Percentiles rank a stretch among this genome's conserved stretches.
Conservation (phyloP, 345 rosid species). For the Combretum micranthum region DNA sequence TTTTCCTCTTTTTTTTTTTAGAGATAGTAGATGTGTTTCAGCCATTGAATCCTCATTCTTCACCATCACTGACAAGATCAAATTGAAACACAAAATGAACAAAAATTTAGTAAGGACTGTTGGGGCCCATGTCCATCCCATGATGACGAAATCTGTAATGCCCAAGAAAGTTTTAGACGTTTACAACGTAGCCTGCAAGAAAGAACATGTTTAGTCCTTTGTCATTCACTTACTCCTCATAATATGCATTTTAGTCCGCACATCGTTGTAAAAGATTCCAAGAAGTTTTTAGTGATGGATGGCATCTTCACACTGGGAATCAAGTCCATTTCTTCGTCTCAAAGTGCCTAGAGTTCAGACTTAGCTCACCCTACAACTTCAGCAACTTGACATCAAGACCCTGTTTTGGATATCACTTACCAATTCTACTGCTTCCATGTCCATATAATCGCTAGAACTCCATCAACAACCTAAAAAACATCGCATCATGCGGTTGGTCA, state of each 20-base stretch:
- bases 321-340: slow-evolving; percentile 23
- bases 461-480: not conserved
- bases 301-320: slow-evolving; percentile 7
- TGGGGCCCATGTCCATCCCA: too few species aligned
- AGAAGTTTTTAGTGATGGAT: not conserved
- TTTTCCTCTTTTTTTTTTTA: too few species aligned
- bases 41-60: too few species aligned
- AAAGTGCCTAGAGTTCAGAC: slow-evolving; percentile 18
- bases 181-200: slow-evolving; percentile 10
- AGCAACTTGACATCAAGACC: not conserved
- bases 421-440: slow-evolving; percentile 19
- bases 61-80: too few species aligned
- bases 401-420: slow-evolving; percentile 22
- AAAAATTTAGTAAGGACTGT: too few species aligned
- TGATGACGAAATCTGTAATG: too few species aligned
- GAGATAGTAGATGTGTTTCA: too few species aligned
- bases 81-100: too few species aligned
- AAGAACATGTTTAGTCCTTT: not conserved
- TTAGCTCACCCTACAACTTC: slow-evolving; percentile 4
- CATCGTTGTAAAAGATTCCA: too few species aligned
- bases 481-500: too few species aligned
- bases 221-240: too few species aligned
- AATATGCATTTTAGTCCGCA: too few species aligned
- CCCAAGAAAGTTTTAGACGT: not conserved
- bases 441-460: slow-evolving; percentile 1